Conservation (phyloP, 192 early-diverging fungal species). For the Backusella tuberculispora region DNA sequence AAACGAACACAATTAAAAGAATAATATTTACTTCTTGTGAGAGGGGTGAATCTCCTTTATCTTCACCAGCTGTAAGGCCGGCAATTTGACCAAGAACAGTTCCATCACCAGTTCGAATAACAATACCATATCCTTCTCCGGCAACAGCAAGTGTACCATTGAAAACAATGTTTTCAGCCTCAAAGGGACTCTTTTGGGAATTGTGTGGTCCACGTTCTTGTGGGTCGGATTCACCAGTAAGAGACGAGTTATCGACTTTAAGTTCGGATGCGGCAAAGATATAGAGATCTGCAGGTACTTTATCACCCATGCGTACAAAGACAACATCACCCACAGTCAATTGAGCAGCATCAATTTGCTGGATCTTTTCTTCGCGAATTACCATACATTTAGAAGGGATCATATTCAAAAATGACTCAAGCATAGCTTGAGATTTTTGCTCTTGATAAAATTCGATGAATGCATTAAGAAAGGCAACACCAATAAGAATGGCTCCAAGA, state of each 20-base stretch:
- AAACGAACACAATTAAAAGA: neutral
- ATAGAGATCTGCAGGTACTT: conserved; percentile 90
- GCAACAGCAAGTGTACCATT: conserved; percentile 85
- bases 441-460: conserved; percentile 92
- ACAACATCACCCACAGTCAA: conserved; percentile 91
- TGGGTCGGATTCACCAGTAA: conserved; percentile 95
- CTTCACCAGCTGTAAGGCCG: conserved; percentile 78
- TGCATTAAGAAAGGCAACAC: conserved; percentile 89
- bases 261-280: conserved; percentile 81
- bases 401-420: conserved; percentile 91
- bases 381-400: conserved; percentile 85
- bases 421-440: conserved; percentile 86
- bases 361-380: conserved; percentile 75
- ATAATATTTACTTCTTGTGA: conserved; percentile 56
- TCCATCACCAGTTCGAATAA: conserved; percentile 89
- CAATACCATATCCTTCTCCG: conserved; percentile 91
- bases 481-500: conserved; percentile 87
- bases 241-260: conserved; percentile 96
- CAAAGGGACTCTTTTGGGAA: conserved; percentile 79
- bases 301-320: conserved; percentile 90
- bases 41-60: conserved; percentile 74
- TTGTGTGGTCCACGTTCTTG: conserved; percentile 77
- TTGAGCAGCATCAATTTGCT: conserved; percentile 67
- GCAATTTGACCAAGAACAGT: conserved; percentile 98
- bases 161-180: conserved; percentile 91